Base-by-base conservation (phyloP, 2,329 filamentous ascomycete genomes). In the Trichoderma atrobrunneum region DNA sequence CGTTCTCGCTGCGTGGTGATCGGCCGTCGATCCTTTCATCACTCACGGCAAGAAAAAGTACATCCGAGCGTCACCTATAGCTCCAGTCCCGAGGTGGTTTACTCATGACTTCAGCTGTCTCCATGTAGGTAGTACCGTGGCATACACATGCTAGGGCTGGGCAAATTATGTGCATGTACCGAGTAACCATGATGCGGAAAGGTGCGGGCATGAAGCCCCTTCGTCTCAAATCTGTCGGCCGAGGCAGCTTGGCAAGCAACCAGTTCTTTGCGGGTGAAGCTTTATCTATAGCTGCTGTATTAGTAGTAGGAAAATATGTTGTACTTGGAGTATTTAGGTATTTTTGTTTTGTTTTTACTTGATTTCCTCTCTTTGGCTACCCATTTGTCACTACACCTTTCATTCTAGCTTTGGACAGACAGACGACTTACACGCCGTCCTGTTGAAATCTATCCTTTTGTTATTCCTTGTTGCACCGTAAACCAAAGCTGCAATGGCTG, bases 401-500 rank as follows among this genome's bases (percentile, higher is more conserved):
- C 24, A 1, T 24, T 16, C 30, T 36, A 3, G 21, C 21, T 54
- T 21, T 14, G 5, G 48, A 54, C 14, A 12, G 12, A 11, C 6
- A 48, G 39, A 30, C 39, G 61, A 30, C 61, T 64, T 28, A 21
- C 36, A 30, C 18, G 24, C 11, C 36, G 10, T 32, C 11, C 18
- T 51, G 2, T 24, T 16, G 5, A 30, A 7, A 39, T 14, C 26
- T 2, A 11, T 28, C 26, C 12, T 16, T 5, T 21, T 5, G 7
- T 28, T 65, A 2, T 21, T 32, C 21, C 7, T 18, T 21, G 11
- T 39, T 70, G 7, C 3, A 28, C 8, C 5, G 0, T 21, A 21
- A 5, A 28, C 6, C 56, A n/a, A 34, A 28, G 32, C 21, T 36
- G 68, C 57, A 74, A 79, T 79, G 76, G 75, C 76, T 51, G 69